Conservation (phyloP, 257 asterid genomes). For the Handroanthus guayacan region DNA sequence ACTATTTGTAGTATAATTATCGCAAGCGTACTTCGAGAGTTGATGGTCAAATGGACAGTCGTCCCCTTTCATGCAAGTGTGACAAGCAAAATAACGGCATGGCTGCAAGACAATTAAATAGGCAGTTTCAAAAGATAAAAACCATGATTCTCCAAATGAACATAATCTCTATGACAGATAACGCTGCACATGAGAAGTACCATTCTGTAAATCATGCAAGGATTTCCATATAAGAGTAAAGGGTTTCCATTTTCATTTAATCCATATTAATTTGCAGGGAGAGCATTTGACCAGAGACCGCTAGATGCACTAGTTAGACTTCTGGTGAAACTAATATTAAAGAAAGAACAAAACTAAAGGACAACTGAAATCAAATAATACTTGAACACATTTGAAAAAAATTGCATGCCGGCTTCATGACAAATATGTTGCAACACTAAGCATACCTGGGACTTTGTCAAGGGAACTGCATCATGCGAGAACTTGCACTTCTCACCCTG, state of each 20-base stretch:
- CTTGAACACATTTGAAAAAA: slow-evolving; percentile 20
- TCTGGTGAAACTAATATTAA: neutral
- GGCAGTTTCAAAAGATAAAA: slow-evolving; percentile 24
- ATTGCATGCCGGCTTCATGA: slow-evolving; percentile 23
- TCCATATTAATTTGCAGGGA: neutral
- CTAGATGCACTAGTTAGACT: neutral
- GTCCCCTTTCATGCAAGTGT: slow-evolving; percentile 96
- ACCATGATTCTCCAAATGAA: slow-evolving; percentile 23
- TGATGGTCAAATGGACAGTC: slow-evolving; percentile 89
- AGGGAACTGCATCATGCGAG: slow-evolving; percentile 89
- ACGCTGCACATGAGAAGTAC: slow-evolving; percentile 26
- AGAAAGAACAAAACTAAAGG: neutral
- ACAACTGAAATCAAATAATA: neutral
- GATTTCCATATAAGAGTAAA: neutral
- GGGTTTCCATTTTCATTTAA: slow-evolving; percentile 4
- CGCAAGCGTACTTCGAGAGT: slow-evolving; percentile 91
- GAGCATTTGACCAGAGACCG: neutral
- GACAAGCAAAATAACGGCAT: slow-evolving; percentile 85
- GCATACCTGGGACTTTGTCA: slow-evolving; percentile 84
- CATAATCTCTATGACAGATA: slow-evolving; percentile 2
- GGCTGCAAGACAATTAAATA: slow-evolving; percentile 66
- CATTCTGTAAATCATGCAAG: slow-evolving; percentile 14
- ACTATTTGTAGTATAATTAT: slow-evolving; percentile 60
- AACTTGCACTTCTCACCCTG: slow-evolving; percentile 93
- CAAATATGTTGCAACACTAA: slow-evolving; percentile 16